These are phyloP conservation scores for Neobulgaria alba DNA, from an alignment of 2,329 filamentous ascomycete species.

Conservation along the genomic window DNA sequence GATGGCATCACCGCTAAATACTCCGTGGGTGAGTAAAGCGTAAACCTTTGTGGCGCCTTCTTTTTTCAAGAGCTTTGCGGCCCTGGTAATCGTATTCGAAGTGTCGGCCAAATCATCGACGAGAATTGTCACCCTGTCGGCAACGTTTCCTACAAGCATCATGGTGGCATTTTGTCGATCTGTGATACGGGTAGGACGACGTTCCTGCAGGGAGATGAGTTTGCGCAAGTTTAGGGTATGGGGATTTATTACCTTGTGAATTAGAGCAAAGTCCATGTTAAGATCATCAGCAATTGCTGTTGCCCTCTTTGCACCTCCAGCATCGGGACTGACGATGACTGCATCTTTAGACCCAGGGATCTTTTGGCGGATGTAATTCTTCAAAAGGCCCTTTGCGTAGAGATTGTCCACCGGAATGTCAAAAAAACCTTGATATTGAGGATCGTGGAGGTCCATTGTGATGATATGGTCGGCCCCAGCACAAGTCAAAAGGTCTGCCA, in stretches of 20 bases:
- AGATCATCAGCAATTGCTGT: conserved; percentile 91
- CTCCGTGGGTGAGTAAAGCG: conserved; percentile 87
- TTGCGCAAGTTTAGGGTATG: conserved; percentile 26
- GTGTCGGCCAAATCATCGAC: conserved; percentile 94
- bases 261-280: conserved; percentile 91
- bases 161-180: conserved; percentile 89
- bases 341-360: conserved; percentile 74
- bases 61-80: conserved; percentile 92
- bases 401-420: conserved; percentile 98
- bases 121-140: conserved; percentile 74
- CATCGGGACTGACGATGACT: conserved; percentile 92
- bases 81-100: conserved; percentile 92
- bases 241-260: conserved; percentile 71
- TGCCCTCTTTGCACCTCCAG: conserved; percentile 90
- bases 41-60: conserved; percentile 89
- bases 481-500: conserved; percentile 89
- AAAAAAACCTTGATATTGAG: conserved; percentile 97
- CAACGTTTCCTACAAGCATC: conserved; percentile 88
- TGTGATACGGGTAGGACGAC: conserved; percentile 76
- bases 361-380: conserved; percentile 66
- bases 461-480: conserved; percentile 95
- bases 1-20: conserved; percentile 91
- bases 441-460: conserved; percentile 94
- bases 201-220: conserved; percentile 52
- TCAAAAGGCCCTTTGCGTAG: conserved; percentile 70